Percentiles rank a stretch among this genome's conserved stretches.
Evolutionary conservation across 305 asterid species (phyloP).

Genomic region (Striga hermonthica): DNA sequence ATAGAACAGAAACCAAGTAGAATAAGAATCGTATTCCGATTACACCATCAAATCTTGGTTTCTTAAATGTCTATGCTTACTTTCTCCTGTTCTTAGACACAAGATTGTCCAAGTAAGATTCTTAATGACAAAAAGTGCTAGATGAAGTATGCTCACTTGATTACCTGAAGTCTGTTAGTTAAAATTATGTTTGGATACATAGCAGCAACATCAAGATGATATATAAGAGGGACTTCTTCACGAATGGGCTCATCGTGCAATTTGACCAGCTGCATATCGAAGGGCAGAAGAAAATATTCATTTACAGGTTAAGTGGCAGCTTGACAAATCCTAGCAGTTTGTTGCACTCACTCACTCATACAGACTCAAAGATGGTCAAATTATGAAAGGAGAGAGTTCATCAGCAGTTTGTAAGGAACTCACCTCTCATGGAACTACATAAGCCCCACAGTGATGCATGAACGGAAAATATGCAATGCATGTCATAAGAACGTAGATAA

Average conservation of each 20-base stretch:
- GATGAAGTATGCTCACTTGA: constrained; percentile 31
- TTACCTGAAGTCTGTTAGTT: constrained; percentile 99
- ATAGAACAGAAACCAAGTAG: constrained; percentile 27
- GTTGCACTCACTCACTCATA: constrained; percentile 1
- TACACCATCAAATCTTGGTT: constrained; percentile 21
- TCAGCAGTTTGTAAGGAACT: constrained; percentile 20
- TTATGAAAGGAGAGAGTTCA: not conserved
- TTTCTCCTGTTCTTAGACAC: constrained; percentile 23
- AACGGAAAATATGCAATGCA: constrained; percentile 10
- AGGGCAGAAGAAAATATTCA: constrained; percentile 32
- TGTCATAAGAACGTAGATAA: constrained; percentile 9
- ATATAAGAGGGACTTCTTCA: constrained; percentile 94
- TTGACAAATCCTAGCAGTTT: constrained; percentile 27
- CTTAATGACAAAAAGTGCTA: constrained; percentile 30
- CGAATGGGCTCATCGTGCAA: constrained; percentile 74
- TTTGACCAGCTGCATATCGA: constrained; percentile 61
- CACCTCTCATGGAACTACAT: constrained; percentile 12
- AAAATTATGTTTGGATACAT: constrained; percentile 98
- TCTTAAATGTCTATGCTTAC: constrained; percentile 12
- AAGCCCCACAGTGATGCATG: constrained; percentile 20
- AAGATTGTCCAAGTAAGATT: constrained; percentile 17
- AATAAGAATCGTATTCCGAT: constrained; percentile 24
- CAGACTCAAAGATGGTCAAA: constrained; percentile 8
- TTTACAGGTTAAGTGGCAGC: constrained; percentile 29
- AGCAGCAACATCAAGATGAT: constrained; percentile 99